A percentile compares a stretch with the other conserved stretches of the same genome.
Evolutionary conservation across 768 basidiomycete species (phyloP).

Genomic region (Boletus tylopilopsis): DNA sequence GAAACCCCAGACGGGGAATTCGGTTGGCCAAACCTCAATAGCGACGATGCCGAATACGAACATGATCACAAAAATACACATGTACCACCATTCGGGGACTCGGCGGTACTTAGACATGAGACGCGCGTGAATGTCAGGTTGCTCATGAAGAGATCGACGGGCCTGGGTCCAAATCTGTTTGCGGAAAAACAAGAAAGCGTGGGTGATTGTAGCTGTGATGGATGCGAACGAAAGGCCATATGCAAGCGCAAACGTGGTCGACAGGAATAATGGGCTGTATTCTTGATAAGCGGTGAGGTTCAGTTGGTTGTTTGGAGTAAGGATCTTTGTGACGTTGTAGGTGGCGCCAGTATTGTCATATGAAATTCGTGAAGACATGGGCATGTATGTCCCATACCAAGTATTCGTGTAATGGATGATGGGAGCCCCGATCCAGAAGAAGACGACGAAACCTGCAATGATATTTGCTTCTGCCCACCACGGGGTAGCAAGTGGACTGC

Average conservation of each 20-base stretch:
- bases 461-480: conserved; percentile 41
- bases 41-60: conserved; percentile 60
- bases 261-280: conserved; percentile 41
- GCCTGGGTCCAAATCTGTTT: conserved; percentile 54
- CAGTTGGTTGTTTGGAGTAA: conserved; percentile 32
- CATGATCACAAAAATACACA: conserved; percentile 39
- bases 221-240: conserved; percentile 47
- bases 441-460: conserved; percentile 34
- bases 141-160: conserved; percentile 47
- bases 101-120: conserved; percentile 55
- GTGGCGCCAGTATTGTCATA: conserved; percentile 40
- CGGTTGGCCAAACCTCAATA: conserved; percentile 62
- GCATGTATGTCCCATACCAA: conserved; percentile 37
- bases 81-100: conserved; percentile 65
- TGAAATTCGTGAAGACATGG: conserved; percentile 38
- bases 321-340: conserved; percentile 40
- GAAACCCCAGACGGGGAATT: conserved; percentile 43
- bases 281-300: conserved; percentile 32
- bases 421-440: conserved; percentile 32
- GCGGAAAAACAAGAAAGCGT: conserved; percentile 51
- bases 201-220: conserved; percentile 39
- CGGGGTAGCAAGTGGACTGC: conserved; percentile 33
- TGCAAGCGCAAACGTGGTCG: conserved; percentile 50
- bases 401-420: conserved; percentile 34
- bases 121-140: conserved; percentile 57